Percentiles rank a stretch among this genome's conserved stretches.
phyloP scores from a whole-genome alignment of 2,329 filamentous ascomycete species.

The Samsoniella hepiali region DNA sequence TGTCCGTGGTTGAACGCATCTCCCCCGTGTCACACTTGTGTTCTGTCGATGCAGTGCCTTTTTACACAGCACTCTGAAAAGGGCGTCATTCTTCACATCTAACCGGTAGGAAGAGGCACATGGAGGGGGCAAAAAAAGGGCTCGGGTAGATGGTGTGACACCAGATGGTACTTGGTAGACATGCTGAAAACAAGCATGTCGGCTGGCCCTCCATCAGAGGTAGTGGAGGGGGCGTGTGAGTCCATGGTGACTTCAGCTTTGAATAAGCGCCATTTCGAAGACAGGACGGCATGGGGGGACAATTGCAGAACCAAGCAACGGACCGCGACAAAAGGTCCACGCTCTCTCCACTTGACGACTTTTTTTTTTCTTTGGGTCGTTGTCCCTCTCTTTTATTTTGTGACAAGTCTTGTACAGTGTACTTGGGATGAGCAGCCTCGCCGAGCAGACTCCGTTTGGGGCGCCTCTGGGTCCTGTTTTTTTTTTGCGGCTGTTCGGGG shows the following conservation, averaged over 20 bases:
- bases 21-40: not conserved
- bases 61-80: not conserved
- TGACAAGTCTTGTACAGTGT: not conserved
- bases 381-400: not conserved
- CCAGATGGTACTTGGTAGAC: not conserved
- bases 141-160: constrained; percentile 11
- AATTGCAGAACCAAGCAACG: not conserved
- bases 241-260: not conserved
- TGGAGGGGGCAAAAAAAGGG: not conserved
- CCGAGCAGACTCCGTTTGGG: not conserved
- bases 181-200: not conserved
- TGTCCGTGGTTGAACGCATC: not conserved
- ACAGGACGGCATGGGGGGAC: not conserved
- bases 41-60: no score
- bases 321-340: not conserved
- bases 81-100: not conserved
- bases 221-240: constrained; percentile 6
- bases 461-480: not conserved
- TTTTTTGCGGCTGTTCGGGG: not conserved
- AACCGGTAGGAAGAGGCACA: not conserved
- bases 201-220: not conserved
- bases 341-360: not conserved
- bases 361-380: not conserved
- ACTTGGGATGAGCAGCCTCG: not conserved
- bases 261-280: not conserved